Evolutionary conservation across 2,329 filamentous ascomycete species (phyloP), one percentile per base, ranked within the genome.

Genomic region (Hortaea sp.): DNA sequence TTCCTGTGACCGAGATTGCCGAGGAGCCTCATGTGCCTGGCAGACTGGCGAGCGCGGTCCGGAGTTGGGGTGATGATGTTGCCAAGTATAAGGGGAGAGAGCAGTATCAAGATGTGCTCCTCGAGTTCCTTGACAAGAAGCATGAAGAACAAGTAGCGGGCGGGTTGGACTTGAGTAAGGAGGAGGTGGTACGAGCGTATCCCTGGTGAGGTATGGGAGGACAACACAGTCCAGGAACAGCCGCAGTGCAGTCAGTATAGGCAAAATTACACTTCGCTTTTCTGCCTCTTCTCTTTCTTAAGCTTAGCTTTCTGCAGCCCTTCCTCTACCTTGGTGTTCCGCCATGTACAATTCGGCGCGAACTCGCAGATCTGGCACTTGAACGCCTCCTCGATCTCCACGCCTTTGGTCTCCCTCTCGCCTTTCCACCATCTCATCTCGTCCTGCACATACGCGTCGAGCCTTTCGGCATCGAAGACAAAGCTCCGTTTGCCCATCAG

Each of bases 361-460:
- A 95, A 95, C 54, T 94, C 88, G 60, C 90, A 97, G 27, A 75
- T 79, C 13, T 79, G 71, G 62, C 90, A 97, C 64, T 95, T 97
- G 67, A 84, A 94, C 0, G 87, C 85, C 56, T 95, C 89, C 58
- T 89, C 82, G 5, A 94, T 75, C 5, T 78, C 74, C 2, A 95
- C 89, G 0, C 90, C 90, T 6, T 74, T 73, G 0, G 88, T 79
- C 42, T 76, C 68, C 11, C 89, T 71, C 56, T 84, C 72, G 1
- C 89, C 90, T 30, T 77, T 79, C 90, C 90, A 97, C 88, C 88
- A 95, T n/a, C 73, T 64, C 76, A 95, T 79, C 52, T 85, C 82
- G 2, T 78, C 73, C 0, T 67, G 61, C 3, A 95, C 63, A 60
- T 94, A 94, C 1, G 64, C 66, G 7, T 82, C 74, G 39, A 95